A percentile compares a stretch with the other conserved stretches of the same genome.
Conservation (phyloP, 2,329 filamentous ascomycete species). For the Gliomastix tumulicola region DNA sequence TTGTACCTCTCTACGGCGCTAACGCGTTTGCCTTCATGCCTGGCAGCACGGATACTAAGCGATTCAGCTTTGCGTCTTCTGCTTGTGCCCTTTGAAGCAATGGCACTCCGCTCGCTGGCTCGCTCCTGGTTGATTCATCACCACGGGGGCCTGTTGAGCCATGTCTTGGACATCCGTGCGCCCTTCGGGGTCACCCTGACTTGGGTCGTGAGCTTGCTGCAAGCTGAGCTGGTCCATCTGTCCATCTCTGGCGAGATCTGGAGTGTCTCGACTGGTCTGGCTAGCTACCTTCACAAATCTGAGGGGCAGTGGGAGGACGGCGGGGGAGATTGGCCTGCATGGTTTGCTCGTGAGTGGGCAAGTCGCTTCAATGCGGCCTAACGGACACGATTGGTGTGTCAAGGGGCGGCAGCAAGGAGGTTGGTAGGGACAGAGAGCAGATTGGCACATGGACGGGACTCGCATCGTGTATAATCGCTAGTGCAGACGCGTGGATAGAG, state of each 20-base stretch:
- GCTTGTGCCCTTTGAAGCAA: conserved; percentile 38
- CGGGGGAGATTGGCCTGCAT: too few species aligned
- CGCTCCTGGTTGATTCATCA: conserved; percentile 29
- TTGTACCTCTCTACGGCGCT: conserved; percentile 42
- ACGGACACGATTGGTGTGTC: too few species aligned
- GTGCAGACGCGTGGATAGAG: too few species aligned
- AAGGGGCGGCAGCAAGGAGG: too few species aligned
- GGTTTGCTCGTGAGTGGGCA: too few species aligned
- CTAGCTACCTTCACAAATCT: conserved; percentile 30
- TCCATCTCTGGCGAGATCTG: conserved; percentile 37
- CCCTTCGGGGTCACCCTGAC: conserved; percentile 29
- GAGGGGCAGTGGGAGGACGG: conserved; percentile 37
- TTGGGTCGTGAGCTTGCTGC: conserved; percentile 35
- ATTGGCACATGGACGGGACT: too few species aligned
- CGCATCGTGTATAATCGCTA: too few species aligned
- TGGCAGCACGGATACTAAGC: conserved; percentile 39
- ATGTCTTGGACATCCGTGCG: conserved; percentile 29
- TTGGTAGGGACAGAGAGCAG: too few species aligned
- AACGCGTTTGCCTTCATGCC: conserved; percentile 40
- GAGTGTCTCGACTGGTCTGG: conserved; percentile 28
- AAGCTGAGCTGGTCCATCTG: conserved; percentile 36
- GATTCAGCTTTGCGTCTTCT: conserved; percentile 32
- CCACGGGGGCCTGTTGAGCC: conserved; percentile 25
- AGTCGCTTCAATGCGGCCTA: too few species aligned
- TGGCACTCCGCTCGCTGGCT: conserved; percentile 36